Evolutionary conservation across 768 basidiomycete genomes (phyloP).

Genomic region (Phlebiopsis flavidoalba): DNA sequence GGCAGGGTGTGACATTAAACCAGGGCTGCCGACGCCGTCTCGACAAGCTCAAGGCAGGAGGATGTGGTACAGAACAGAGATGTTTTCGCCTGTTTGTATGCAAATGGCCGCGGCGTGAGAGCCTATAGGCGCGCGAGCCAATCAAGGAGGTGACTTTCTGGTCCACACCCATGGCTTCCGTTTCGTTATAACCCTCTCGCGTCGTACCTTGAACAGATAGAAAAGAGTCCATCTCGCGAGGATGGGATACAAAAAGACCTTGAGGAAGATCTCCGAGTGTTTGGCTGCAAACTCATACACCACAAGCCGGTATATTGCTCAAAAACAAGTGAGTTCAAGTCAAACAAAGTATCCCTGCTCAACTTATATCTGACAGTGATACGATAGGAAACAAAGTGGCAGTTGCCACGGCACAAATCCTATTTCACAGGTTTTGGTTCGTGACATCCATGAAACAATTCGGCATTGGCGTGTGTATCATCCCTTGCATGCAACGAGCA

Average conservation of each 20-base stretch:
- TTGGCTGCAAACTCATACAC: slow-evolving; percentile 92
- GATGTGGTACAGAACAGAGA: not conserved
- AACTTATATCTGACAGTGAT: not conserved
- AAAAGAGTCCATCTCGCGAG: slow-evolving; percentile 70
- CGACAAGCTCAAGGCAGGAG: not conserved
- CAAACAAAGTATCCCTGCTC: not conserved
- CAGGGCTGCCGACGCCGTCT: not conserved
- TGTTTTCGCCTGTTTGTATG: not conserved
- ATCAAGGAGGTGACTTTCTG: not conserved
- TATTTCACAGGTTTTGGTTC: slow-evolving; percentile 97
- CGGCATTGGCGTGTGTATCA: slow-evolving; percentile 73
- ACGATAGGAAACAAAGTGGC: slow-evolving; percentile 92
- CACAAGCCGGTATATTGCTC: slow-evolving; percentile 88
- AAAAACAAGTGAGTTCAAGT: slow-evolving; percentile 66
- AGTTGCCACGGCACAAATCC: slow-evolving; percentile 91
- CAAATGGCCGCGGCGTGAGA: not conserved
- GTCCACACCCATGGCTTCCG: slow-evolving; percentile 15
- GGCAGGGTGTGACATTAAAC: slow-evolving; percentile 26
- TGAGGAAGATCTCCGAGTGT: slow-evolving; percentile 85
- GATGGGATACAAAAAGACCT: slow-evolving; percentile 80
- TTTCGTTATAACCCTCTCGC: slow-evolving; percentile 73
- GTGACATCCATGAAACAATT: slow-evolving; percentile 94
- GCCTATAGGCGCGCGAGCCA: not conserved
- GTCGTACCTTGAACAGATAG: slow-evolving; percentile 67
- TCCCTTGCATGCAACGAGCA: not conserved